These are phyloP conservation scores for Orbilia javanica DNA, from an alignment of 2,329 filamentous ascomycete species.

Conservation along the genomic window DNA sequence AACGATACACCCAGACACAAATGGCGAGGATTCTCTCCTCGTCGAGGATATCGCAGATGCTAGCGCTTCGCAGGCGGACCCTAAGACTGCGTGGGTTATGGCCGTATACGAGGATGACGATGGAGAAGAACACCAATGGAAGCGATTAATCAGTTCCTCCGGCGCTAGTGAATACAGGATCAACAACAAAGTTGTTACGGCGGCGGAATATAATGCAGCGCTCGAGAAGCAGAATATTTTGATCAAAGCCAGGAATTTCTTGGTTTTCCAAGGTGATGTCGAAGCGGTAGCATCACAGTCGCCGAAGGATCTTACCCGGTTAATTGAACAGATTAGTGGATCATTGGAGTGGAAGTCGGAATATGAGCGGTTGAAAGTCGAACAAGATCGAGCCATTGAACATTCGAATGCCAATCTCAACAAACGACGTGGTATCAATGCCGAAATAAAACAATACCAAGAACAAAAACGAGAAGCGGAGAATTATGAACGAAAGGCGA, in stretches of 20 bases:
- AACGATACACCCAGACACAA: slow-evolving; percentile 73
- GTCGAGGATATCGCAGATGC: slow-evolving; percentile 71
- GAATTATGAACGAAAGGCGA: slow-evolving; percentile 88
- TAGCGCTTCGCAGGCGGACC: slow-evolving; percentile 80
- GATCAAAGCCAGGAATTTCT: slow-evolving; percentile 97
- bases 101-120: slow-evolving; percentile 98
- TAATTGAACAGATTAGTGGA: slow-evolving; percentile 98
- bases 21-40: slow-evolving; percentile 74
- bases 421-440: slow-evolving; percentile 91
- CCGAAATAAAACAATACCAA: slow-evolving; percentile 96
- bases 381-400: slow-evolving; percentile 87
- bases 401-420: slow-evolving; percentile 90
- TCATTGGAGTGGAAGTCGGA: slow-evolving; percentile 94
- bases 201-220: slow-evolving; percentile 91
- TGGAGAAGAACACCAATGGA: slow-evolving; percentile 89
- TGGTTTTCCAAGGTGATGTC: slow-evolving; percentile 98
- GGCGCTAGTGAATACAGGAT: slow-evolving; percentile 96
- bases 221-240: slow-evolving; percentile 95
- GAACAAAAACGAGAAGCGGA: slow-evolving; percentile 97
- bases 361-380: slow-evolving; percentile 89
- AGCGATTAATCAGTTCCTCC: slow-evolving; percentile 88
- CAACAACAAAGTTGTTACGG: slow-evolving; percentile 89
- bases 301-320: slow-evolving; percentile 88
- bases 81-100: slow-evolving; percentile 98
- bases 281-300: slow-evolving; percentile 96